phyloP scores from a whole-genome alignment of 352 stramenopile genomes.

The Phytophthora foliorum region DNA sequence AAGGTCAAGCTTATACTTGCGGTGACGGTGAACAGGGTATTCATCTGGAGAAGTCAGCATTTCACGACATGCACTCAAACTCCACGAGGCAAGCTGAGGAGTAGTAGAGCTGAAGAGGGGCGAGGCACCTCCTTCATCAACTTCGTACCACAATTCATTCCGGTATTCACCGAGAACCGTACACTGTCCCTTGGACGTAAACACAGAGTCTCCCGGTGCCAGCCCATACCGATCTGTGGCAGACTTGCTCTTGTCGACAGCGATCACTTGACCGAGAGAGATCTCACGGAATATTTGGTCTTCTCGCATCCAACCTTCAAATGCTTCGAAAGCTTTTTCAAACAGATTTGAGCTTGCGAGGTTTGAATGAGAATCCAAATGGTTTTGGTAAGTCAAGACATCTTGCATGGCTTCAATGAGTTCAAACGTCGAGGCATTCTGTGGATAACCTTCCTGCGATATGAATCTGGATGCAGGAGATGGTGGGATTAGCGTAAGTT shows the following conservation, averaged over 20 bases:
- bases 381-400: conserved; percentile 35
- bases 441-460: conserved; percentile 15
- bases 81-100: conserved; percentile 54
- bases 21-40: conserved; percentile 53
- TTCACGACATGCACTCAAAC: conserved; percentile 49
- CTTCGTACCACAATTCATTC: conserved; percentile 80
- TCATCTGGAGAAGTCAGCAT: conserved; percentile 54
- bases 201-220: conserved; percentile 58
- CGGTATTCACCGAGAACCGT: conserved; percentile 67
- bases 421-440: conserved; percentile 54
- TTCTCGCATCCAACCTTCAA: conserved; percentile 38
- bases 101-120: conserved; percentile 10
- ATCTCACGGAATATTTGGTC: conserved; percentile 46
- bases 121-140: conserved; percentile 26
- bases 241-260: conserved; percentile 40
- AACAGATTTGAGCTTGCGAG: conserved; percentile 18
- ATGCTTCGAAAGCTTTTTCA: conserved; percentile 38
- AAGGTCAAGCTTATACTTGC: conserved; percentile 32
- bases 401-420: conserved; percentile 43
- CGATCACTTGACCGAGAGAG: conserved; percentile 43
- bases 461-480: conserved; percentile 12
- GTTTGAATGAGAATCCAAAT: not conserved
- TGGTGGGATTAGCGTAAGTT: conserved; percentile 77
- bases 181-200: conserved; percentile 68
- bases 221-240: conserved; percentile 54